These are phyloP conservation scores for Zoysia matrella DNA, from an alignment of 202 grass and related monocot genomes.

Conservation along the genomic window DNA sequence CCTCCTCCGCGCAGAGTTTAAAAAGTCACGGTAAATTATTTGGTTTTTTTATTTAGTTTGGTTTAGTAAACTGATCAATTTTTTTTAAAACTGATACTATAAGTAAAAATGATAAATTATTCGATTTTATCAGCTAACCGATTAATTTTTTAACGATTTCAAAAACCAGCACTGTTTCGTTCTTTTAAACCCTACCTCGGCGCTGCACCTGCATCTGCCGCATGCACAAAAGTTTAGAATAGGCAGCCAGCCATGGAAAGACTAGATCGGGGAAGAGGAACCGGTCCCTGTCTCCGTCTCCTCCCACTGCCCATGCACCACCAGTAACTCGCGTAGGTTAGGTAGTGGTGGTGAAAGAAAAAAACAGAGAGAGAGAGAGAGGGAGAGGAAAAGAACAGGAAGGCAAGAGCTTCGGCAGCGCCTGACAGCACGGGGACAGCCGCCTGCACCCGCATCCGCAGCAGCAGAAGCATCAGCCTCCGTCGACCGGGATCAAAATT, in stretches of 20 bases:
- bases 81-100: no score
- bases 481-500: slow-evolving; percentile 15
- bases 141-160: no score
- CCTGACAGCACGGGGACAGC: slow-evolving; percentile 33
- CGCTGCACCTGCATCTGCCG: slow-evolving; percentile 16
- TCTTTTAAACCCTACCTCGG: no score
- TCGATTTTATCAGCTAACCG: no score
- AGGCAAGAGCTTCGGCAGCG: not conserved
- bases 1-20: no score
- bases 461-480: not conserved
- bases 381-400: not conserved
- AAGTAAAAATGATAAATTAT: no score
- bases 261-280: slow-evolving; percentile 22
- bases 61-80: no score
- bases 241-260: not conserved
- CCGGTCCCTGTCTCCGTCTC: slow-evolving; percentile 20
- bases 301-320: not conserved
- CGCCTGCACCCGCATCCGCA: slow-evolving; percentile 20
- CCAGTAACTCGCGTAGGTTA: slow-evolving; percentile 12
- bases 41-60: no score
- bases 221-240: not conserved
- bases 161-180: no score
- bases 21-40: no score
- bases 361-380: no score
- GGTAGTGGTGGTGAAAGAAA: not conserved